Percentiles rank a stretch among this genome's conserved stretches.
Evolutionary conservation across 805 yeast genomes (phyloP).

Genomic region (Candida krabiensis): DNA sequence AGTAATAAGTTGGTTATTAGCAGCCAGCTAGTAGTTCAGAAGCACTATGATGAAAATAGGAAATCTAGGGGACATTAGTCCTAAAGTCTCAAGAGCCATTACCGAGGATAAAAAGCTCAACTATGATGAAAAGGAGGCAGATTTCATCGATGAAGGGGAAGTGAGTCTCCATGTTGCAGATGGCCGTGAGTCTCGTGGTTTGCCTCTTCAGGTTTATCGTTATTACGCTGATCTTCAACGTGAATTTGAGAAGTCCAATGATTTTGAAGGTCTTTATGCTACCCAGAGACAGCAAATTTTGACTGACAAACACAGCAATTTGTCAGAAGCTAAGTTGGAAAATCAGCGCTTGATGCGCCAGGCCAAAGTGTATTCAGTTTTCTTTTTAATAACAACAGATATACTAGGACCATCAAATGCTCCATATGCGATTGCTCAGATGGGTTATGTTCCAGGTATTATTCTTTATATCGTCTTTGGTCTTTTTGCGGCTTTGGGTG

Average conservation of each 20-base stretch:
- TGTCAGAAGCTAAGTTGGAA: constrained; percentile 11
- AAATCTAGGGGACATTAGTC: constrained; percentile 14
- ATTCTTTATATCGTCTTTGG: constrained; percentile 43
- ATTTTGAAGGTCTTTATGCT: constrained; percentile 11
- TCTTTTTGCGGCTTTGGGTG: constrained; percentile 41
- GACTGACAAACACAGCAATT: constrained; percentile 7
- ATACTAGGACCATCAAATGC: constrained; percentile 48
- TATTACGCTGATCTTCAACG: constrained; percentile 15
- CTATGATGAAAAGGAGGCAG: constrained; percentile 2
- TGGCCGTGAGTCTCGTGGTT: constrained; percentile 8
- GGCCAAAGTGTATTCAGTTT: constrained; percentile 31
- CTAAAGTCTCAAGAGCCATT: constrained; percentile 9
- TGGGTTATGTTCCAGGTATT: constrained; percentile 47
- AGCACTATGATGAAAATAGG: constrained; percentile 13
- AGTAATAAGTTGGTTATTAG: no score
- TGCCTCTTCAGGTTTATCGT: constrained; percentile 11
- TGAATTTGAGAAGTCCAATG: constrained; percentile 5
- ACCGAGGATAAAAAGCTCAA: constrained; percentile 3
- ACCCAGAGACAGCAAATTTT: constrained; percentile 9
- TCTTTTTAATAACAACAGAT: constrained; percentile 48
- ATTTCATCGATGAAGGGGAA: background rate
- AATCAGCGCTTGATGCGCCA: constrained; percentile 10
- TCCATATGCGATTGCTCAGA: constrained; percentile 43
- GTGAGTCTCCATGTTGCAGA: background rate
- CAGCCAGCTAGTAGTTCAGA: no score